Percentiles rank a stretch among this genome's conserved stretches.
Evolutionary conservation across 2,329 filamentous ascomycete species (phyloP).

Genomic region (Cladophialophora psammophila): DNA sequence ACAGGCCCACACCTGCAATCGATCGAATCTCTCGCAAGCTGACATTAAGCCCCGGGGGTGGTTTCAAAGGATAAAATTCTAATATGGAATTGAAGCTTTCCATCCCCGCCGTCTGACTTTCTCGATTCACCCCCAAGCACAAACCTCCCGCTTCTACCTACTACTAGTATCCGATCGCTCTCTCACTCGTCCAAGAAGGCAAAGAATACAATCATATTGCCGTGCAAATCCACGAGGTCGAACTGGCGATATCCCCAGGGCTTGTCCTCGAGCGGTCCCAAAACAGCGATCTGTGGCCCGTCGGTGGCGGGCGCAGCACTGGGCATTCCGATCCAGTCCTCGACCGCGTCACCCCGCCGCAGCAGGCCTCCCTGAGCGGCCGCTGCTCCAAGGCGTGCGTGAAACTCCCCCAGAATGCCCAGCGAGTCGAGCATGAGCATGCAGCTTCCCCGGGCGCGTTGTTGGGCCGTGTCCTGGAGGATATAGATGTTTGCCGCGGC

Average conservation of each 20-base stretch:
- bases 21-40: no score
- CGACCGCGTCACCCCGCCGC: not conserved
- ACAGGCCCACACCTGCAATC: no score
- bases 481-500: constrained; percentile 3
- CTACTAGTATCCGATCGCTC: not conserved
- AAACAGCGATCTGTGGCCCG: not conserved
- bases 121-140: no score
- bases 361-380: no score
- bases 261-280: not conserved
- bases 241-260: constrained; percentile 1
- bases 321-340: not conserved
- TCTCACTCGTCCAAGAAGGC: not conserved
- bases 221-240: not conserved
- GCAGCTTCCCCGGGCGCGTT: not conserved
- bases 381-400: not conserved
- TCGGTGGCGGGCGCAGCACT: not conserved
- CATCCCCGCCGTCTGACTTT: no score
- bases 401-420: not conserved
- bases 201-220: not conserved
- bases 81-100: no score
- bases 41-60: no score
- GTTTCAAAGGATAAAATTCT: no score
- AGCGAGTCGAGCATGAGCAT: not conserved
- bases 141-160: no score
- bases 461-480: not conserved